Evolutionary conservation across 805 yeast genomes (phyloP).

Genomic region (Candida orba): DNA sequence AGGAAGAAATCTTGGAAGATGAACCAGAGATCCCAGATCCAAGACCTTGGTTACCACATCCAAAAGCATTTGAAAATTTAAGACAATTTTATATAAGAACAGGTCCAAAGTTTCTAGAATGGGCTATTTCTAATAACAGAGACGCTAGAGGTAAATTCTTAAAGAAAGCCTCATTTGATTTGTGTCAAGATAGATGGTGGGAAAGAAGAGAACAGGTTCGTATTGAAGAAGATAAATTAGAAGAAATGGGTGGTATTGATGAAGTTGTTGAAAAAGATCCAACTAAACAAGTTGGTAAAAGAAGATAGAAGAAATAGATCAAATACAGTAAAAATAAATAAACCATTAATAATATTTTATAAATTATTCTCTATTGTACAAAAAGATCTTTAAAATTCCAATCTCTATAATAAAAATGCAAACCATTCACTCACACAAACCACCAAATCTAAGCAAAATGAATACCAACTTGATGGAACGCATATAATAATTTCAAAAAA

Average conservation of each 20-base stretch:
- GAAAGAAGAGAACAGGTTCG: constrained; percentile 93
- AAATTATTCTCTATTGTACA: background rate
- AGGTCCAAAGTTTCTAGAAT: constrained; percentile 79
- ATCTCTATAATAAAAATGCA: background rate
- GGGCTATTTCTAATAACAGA: constrained; percentile 85
- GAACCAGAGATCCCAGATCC: constrained; percentile 78
- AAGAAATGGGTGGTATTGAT: constrained; percentile 86
- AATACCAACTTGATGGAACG: constrained; percentile 94
- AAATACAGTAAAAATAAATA: background rate
- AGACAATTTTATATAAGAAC: constrained; percentile 82
- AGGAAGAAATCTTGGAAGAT: constrained; percentile 54
- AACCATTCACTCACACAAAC: constrained; percentile 51
- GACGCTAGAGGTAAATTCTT: constrained; percentile 85
- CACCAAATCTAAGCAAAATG: constrained; percentile 63
- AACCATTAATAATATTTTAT: too few relatives aligned
- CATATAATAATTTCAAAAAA: constrained; percentile 76
- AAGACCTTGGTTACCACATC: constrained; percentile 96
- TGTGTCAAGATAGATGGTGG: constrained; percentile 97
- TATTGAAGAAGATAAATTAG: constrained; percentile 79
- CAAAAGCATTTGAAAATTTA: constrained; percentile 83
- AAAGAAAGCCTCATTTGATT: constrained; percentile 81
- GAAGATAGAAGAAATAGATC: constrained; percentile 36
- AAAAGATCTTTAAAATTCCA: background rate
- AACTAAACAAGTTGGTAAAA: constrained; percentile 41
- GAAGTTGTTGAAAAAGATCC: constrained; percentile 75